phyloP scores from a whole-genome alignment of 2,329 filamentous ascomycete genomes.

The Orbilia oligospora region DNA sequence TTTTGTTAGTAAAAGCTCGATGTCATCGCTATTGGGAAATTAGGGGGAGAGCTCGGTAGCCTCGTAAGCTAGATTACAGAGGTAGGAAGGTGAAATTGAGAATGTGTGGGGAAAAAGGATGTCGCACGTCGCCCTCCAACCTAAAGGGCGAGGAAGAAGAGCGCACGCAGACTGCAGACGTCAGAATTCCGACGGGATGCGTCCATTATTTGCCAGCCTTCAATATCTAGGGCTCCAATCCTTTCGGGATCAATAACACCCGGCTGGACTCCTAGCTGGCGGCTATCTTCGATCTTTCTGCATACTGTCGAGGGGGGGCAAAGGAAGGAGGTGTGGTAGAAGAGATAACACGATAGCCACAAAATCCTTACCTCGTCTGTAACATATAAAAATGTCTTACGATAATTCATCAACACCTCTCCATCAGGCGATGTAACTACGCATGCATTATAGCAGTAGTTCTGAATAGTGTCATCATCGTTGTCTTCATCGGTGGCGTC shows the following conservation, averaged over 20 bases:
- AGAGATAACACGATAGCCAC: constrained; percentile 63
- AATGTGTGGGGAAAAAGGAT: neutral
- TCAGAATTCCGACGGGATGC: neutral
- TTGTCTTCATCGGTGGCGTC: constrained; percentile 29
- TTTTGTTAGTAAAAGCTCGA: neutral
- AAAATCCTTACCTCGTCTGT: constrained; percentile 74
- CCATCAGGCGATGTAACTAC: constrained; percentile 74
- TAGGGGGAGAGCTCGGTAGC: neutral
- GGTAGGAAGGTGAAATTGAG: neutral
- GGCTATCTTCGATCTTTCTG: constrained; percentile 37
- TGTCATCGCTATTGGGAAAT: neutral
- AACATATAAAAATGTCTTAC: constrained; percentile 74
- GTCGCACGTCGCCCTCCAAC: neutral
- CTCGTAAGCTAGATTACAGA: neutral
- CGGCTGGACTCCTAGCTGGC: constrained; percentile 62
- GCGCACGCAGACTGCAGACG: neutral
- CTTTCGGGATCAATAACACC: constrained; percentile 10
- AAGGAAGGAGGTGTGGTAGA: neutral
- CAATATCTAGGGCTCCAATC: constrained; percentile 65
- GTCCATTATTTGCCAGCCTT: constrained; percentile 63
- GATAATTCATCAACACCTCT: constrained; percentile 74
- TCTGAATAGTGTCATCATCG: constrained; percentile 36
- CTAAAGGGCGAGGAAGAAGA: neutral
- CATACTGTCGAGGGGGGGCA: too few species aligned
- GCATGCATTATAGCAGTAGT: constrained; percentile 65